Conservation (phyloP, 2,329 filamentous ascomycete genomes). For the Penicillium sp. region DNA sequence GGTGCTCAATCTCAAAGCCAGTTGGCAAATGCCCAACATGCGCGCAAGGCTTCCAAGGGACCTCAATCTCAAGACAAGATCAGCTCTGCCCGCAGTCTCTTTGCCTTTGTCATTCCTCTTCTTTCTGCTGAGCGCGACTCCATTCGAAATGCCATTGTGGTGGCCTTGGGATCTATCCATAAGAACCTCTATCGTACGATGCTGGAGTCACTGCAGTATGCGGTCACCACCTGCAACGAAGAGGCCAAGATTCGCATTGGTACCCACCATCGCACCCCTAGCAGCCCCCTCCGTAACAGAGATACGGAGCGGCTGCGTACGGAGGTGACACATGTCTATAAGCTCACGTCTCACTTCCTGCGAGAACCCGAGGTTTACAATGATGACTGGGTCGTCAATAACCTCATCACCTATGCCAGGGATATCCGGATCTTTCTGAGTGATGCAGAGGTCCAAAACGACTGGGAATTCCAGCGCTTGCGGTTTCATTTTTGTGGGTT, state of each 20-base stretch:
- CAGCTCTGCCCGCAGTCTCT: constrained; percentile 79
- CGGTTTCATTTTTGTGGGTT: constrained; percentile 91
- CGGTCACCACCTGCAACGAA: constrained; percentile 79
- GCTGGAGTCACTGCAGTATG: constrained; percentile 82
- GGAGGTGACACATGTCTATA: constrained; percentile 94
- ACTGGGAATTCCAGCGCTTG: constrained; percentile 89
- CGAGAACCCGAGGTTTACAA: constrained; percentile 71
- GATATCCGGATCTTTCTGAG: constrained; percentile 92
- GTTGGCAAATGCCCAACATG: constrained; percentile 64
- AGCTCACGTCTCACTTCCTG: constrained; percentile 85
- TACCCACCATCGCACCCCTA: constrained; percentile 74
- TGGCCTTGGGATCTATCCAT: constrained; percentile 91
- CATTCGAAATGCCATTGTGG: constrained; percentile 83
- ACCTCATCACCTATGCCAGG: constrained; percentile 82
- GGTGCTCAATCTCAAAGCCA: constrained; percentile 60
- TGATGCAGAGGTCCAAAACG: constrained; percentile 88
- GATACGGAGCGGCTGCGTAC: constrained; percentile 84
- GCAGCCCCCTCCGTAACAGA: constrained; percentile 73
- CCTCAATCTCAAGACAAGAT: constrained; percentile 69
- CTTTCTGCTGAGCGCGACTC: constrained; percentile 73
- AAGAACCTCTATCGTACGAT: constrained; percentile 87
- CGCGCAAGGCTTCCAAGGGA: constrained; percentile 70
- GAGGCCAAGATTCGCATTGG: constrained; percentile 76
- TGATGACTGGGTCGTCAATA: constrained; percentile 86
- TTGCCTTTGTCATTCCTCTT: constrained; percentile 85